Percentiles rank a stretch among this genome's conserved stretches.
Evolutionary conservation across 148 eudicot species (phyloP).

Genomic region (Cornus controversa): DNA sequence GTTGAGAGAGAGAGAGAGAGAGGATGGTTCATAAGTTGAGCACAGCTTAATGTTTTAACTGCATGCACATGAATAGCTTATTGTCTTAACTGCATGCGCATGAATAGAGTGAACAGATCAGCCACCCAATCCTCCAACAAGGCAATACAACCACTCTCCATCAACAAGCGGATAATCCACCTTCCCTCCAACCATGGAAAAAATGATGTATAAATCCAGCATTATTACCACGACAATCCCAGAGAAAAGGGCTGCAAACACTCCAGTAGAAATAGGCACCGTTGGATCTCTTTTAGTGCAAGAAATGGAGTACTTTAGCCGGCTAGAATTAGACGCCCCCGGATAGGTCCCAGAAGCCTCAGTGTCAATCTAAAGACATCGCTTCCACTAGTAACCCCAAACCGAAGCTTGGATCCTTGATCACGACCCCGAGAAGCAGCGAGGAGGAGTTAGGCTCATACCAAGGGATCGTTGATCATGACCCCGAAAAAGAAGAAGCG

Average conservation of each 20-base stretch:
- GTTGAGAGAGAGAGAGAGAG: too few relatives aligned
- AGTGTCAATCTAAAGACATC: neutral
- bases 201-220: constrained; percentile 27
- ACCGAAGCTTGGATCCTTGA: constrained; percentile 21
- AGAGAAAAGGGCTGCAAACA: constrained; percentile 27
- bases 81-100: too few relatives aligned
- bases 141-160: constrained; percentile 11
- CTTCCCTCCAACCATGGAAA: constrained; percentile 10
- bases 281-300: constrained; percentile 57
- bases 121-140: constrained; percentile 6
- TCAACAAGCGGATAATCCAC: constrained; percentile 20
- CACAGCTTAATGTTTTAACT: constrained; percentile 13
- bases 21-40: too few relatives aligned
- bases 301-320: constrained; percentile 53
- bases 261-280: constrained; percentile 53
- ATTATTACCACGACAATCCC: constrained; percentile 15
- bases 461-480: too few relatives aligned
- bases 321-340: constrained; percentile 28
- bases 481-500: constrained; percentile 43
- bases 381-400: constrained; percentile 20
- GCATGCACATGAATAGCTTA: constrained; percentile 34
- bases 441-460: too few relatives aligned
- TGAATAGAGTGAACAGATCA: constrained; percentile 14
- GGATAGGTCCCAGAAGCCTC: constrained; percentile 12
- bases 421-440: too few relatives aligned